Evolutionary conservation across 202 grass and related monocot genomes (phyloP).

Genomic region (Zoysia matrella): DNA sequence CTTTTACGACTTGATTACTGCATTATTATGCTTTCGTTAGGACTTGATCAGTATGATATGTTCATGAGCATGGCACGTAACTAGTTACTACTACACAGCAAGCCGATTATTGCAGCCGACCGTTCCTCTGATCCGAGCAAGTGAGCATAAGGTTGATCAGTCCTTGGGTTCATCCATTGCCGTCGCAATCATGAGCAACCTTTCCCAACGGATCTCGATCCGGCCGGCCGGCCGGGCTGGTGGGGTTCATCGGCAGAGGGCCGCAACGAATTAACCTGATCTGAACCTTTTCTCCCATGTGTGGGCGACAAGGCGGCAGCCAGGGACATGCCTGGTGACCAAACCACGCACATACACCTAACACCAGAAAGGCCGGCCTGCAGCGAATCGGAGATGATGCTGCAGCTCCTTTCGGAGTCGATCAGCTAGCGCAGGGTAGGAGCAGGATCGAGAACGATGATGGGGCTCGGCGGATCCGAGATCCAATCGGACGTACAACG

Average conservation of each 20-base stretch:
- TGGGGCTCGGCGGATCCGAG: neutral
- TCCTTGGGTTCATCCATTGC: too few species aligned
- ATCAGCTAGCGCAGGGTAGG: neutral
- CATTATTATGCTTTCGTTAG: neutral
- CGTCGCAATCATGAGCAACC: conserved; percentile 24
- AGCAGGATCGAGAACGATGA: neutral
- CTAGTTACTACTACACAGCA: neutral
- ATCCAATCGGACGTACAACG: neutral
- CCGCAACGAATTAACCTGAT: neutral
- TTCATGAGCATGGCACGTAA: neutral
- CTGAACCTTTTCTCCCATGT: conserved; percentile 2
- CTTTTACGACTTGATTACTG: neutral
- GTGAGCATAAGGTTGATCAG: too few species aligned
- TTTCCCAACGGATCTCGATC: conserved; percentile 43
- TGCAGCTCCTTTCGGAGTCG: neutral
- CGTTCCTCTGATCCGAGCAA: neutral
- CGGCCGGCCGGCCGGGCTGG: neutral
- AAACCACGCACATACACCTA: neutral
- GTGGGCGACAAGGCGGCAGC: neutral
- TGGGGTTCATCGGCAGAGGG: neutral
- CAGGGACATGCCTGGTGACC: neutral
- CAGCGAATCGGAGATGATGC: neutral
- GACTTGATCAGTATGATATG: too few species aligned
- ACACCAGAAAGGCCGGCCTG: neutral
- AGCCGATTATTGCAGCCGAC: neutral